Evolutionary conservation across 306 rosid species (phyloP).

Genomic region (Parietaria judaica): DNA sequence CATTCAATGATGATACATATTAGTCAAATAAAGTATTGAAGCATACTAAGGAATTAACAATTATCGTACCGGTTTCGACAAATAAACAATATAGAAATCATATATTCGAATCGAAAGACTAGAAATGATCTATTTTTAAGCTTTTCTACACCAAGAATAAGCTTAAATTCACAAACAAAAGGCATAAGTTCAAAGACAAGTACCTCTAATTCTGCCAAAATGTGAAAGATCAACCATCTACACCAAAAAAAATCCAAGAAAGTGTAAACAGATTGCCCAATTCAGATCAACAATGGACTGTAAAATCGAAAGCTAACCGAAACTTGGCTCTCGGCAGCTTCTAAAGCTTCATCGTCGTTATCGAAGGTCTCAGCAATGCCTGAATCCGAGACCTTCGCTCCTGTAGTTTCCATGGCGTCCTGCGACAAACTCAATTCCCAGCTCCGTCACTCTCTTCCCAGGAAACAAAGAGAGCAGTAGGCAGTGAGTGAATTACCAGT

Average conservation of each 20-base stretch:
- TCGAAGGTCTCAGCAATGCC: constrained; percentile 63
- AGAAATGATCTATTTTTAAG: neutral
- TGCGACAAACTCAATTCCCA: constrained; percentile 19
- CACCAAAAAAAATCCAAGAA: constrained; percentile 14
- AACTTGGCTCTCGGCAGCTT: constrained; percentile 53
- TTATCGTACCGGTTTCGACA: neutral
- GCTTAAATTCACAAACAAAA: neutral
- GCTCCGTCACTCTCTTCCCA: neutral
- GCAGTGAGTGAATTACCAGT: constrained; percentile 25
- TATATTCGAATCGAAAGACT: neutral
- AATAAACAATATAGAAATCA: neutral
- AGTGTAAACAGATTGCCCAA: neutral
- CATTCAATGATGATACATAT: constrained; percentile 13
- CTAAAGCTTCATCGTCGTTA: constrained; percentile 70
- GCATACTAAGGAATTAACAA: constrained; percentile 7
- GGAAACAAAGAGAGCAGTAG: constrained; percentile 1
- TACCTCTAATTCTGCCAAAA: constrained; percentile 93
- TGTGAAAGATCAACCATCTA: constrained; percentile 96
- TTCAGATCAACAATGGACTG: no score
- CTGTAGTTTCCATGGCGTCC: constrained; percentile 49
- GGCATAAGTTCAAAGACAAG: constrained; percentile 9
- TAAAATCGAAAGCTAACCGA: constrained; percentile 37
- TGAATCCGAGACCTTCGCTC: constrained; percentile 53
- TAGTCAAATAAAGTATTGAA: constrained; percentile 6
- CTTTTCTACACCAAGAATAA: neutral